Conservation (phyloP, 78 protist genomes). For the Dictyostelium firmibasis region DNA sequence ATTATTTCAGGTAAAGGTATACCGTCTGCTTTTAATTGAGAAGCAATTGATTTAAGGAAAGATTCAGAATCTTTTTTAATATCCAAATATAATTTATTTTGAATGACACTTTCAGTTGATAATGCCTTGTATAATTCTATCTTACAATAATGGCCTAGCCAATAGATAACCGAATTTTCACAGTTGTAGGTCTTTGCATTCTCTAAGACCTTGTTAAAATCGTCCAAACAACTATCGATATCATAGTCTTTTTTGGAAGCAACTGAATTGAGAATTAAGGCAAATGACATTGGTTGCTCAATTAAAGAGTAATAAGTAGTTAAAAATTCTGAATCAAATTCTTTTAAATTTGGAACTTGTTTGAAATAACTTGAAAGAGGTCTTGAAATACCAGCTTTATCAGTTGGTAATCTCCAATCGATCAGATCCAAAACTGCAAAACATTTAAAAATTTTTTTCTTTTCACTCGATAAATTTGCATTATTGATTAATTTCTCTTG, state of each 20-base stretch:
- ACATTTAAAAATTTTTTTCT: background rate
- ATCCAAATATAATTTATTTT: background rate
- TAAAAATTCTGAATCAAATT: background rate
- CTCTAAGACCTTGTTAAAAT: background rate
- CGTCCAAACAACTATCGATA: background rate
- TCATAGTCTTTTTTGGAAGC: background rate
- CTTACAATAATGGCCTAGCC: background rate
- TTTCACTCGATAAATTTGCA: background rate
- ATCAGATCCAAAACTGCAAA: background rate
- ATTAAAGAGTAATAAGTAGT: background rate
- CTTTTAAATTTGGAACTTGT: background rate
- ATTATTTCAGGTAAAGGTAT: background rate
- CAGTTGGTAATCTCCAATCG: background rate
- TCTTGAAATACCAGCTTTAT: background rate
- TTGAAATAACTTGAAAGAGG: background rate
- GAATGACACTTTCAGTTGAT: background rate
- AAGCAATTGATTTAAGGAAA: background rate
- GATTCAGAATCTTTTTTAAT: background rate
- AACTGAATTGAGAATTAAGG: background rate
- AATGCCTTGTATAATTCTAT: background rate
- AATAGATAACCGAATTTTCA: background rate
- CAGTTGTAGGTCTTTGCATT: background rate
- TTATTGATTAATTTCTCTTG: background rate
- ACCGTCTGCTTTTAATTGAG: background rate
- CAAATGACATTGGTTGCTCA: background rate